Evolutionary conservation across 306 rosid species (phyloP), one percentile per base, ranked within the genome.

Genomic region (peach (Prunus persica)): DNA sequence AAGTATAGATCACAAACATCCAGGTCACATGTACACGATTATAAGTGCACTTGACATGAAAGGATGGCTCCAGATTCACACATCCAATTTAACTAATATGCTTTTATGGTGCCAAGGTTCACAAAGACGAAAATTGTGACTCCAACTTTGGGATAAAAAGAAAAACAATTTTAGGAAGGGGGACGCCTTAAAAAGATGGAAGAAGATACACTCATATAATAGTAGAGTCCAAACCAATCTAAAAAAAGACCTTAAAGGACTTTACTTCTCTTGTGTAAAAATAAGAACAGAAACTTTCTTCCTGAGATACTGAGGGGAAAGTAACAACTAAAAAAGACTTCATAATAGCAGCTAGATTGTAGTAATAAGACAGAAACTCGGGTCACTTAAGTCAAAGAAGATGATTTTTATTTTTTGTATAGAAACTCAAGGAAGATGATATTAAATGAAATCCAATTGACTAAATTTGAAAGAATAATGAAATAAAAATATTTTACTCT

Each of bases 401-500:
- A 63, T 0, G 9, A 16, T 5, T 6, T 32, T 6, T 34, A 6
- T 34, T 34, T 6, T 6, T 34, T 34, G 5, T 34, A 34, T 9
- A 34, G 43, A 6, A 34, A 34, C 43, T 16, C 46, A 13, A 28
- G 8, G 16, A 63, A 15, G 67, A 63, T 1, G 57, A 18, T 16
- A 16, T 52, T 15, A 52, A 52, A 16, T 14, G 2, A 52, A 15
- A n/a, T 3, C 45, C 67, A 63, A 28, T 63, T 63, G 45, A 63
- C 67, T 13, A 63, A 63, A 63, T 15, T 63, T 63, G 67, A 38
- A 63, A 63, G 67, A 63, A 63, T 63, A 30, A 63, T 12, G 56
- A 51, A 51, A 34, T 6, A 1, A 34, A 34, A 34, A 34, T 34
- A 34, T 34, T 34, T 34, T 34, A 6, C 43, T 6, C 43, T 34